These are phyloP conservation scores for Acanthamoeba royreba DNA, from an alignment of 208 protist species.

Conservation along the genomic window DNA sequence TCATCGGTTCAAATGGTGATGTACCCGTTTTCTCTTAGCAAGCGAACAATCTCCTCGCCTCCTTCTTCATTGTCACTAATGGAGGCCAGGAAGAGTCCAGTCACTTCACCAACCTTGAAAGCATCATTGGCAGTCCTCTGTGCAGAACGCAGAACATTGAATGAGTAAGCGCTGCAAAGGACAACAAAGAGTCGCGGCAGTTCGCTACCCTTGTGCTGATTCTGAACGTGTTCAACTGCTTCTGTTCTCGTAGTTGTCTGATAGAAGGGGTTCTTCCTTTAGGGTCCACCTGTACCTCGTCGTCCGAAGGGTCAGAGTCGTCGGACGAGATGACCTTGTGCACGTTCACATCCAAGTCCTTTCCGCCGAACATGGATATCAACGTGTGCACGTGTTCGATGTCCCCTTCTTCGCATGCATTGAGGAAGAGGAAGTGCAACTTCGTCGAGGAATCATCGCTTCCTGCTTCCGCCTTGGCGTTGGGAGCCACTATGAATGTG, in stretches of 20 bases:
- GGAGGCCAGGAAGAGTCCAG: neutral
- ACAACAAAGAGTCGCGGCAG: no score
- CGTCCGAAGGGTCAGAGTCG: neutral
- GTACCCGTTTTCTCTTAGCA: neutral
- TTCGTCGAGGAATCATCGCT: neutral
- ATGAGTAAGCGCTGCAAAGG: no score
- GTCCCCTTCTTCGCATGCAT: neutral
- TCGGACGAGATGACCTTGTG: neutral
- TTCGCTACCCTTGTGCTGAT: neutral
- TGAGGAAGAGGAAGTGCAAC: conserved; percentile 3
- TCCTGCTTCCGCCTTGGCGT: neutral
- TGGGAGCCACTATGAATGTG: neutral
- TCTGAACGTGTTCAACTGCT: neutral
- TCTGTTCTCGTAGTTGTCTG: no score
- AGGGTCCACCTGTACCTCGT: neutral
- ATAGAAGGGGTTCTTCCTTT: no score
- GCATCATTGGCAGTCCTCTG: neutral
- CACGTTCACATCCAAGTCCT: neutral
- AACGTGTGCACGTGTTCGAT: neutral
- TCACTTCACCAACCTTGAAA: neutral
- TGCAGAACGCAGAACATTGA: no score
- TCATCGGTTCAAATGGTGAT: no score
- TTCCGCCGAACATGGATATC: neutral
- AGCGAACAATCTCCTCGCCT: neutral
- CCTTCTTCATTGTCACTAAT: neutral